Evolutionary conservation across 768 basidiomycete species (phyloP), one percentile per base, ranked within the genome.

Genomic region (Exidia glandulosa): DNA sequence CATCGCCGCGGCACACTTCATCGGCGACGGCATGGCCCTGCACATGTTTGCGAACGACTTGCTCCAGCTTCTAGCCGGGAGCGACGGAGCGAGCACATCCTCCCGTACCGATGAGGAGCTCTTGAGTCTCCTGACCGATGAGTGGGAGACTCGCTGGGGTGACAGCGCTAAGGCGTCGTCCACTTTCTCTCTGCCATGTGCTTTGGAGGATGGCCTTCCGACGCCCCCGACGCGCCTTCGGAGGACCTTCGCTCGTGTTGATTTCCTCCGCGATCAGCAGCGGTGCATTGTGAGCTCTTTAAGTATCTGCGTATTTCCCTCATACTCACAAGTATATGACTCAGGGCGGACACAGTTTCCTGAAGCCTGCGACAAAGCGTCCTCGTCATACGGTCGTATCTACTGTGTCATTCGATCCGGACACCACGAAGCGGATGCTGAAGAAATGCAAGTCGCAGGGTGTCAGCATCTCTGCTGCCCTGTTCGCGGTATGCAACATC

Each of bases 11-110:
- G 81, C 87, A 6, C 91, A 94, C 68, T 92, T 86, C 70, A 70
- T 92, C 54, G 90, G 89, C 23, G 91, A 94, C 68, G 91, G 91
- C 25, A 90, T 91, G 85, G 87, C 89, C 1, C 76, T 92, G 19
- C 89, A 92, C 71, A 78, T 81, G 61, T 87, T 86, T 62, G 88
- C 87, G 29, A 89, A 90, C 69, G 87, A 91, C 64, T 84, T 92
- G 67, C 86, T 91, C 68, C 70, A 73, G 19, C 73, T 92, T 2
- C 73, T 91, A 41, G 63, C 66, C 13, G 84, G 79, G 0, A 62
- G 14, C 9, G 50, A 54, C 50, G 50, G 59, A 3, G 63, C 61
- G 30, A 58, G 33, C 52, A 60, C 58, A 29, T 32, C 61, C 7
- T 25, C 31, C 32, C 48, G 30, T 31, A 64, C 65, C 32, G 56